Percentiles rank a stretch among this genome's conserved stretches.
Conservation (phyloP, 495 filamentous ascomycete genomes). For the Aspergillus mulundensis region DNA sequence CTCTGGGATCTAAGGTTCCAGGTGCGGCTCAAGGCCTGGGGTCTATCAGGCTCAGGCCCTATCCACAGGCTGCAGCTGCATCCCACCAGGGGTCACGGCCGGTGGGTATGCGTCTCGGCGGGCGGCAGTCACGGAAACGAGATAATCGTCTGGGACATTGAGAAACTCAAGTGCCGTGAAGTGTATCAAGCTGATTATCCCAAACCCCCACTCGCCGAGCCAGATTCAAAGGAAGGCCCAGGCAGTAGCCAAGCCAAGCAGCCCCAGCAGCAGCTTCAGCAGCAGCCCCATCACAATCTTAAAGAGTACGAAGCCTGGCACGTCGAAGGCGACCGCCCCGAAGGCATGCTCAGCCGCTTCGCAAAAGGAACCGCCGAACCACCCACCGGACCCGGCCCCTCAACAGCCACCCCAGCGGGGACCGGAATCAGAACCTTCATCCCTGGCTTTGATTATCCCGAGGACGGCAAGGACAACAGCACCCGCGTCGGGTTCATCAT, state of each 20-base stretch:
- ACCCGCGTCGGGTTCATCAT: conserved; percentile 64
- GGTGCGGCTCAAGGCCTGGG: conserved; percentile 83
- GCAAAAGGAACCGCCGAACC: conserved; percentile 58
- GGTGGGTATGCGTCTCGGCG: conserved; percentile 81
- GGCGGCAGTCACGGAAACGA: conserved; percentile 83
- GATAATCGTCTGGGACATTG: conserved; percentile 92
- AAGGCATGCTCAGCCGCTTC: conserved; percentile 85
- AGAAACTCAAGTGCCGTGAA: conserved; percentile 83
- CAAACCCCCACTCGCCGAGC: conserved; percentile 10
- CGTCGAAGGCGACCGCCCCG: conserved; percentile 83
- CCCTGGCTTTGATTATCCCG: conserved; percentile 47
- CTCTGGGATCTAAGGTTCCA: conserved; percentile 96
- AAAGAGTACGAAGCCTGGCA: conserved; percentile 82
- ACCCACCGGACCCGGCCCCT: conserved; percentile 29
- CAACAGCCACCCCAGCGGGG: conserved; percentile 23
- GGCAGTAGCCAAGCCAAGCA: too few relatives aligned
- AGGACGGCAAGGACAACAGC: conserved; percentile 39
- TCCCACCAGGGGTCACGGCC: conserved; percentile 68
- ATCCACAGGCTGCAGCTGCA: conserved; percentile 80
- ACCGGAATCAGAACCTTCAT: conserved; percentile 49
- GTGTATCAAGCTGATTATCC: conserved; percentile 65
- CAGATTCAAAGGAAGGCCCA: conserved; percentile 14
- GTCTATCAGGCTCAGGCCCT: conserved; percentile 71
- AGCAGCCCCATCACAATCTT: conserved; percentile 38
- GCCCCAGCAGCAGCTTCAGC: too few relatives aligned